Evolutionary conservation across 805 yeast genomes (phyloP).

Genomic region (Candida easanensis): DNA sequence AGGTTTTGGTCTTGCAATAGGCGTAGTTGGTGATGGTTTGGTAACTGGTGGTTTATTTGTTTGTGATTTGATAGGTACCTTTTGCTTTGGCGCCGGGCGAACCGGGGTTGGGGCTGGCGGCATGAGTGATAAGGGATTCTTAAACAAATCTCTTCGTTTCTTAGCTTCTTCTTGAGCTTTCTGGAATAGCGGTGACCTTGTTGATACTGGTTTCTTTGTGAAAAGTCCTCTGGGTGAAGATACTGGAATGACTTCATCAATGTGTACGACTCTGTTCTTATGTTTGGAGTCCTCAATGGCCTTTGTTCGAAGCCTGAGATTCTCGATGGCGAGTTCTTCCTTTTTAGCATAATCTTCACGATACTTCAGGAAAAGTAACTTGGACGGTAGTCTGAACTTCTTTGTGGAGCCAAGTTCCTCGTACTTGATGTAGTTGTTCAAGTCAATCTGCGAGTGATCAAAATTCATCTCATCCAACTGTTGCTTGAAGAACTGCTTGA

Average conservation of each 20-base stretch:
- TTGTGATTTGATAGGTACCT: neutral
- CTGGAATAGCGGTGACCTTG: conserved; percentile 25
- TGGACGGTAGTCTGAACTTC: conserved; percentile 34
- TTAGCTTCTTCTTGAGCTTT: conserved; percentile 24
- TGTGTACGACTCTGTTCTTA: conserved; percentile 27
- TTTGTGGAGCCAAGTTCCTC: conserved; percentile 12
- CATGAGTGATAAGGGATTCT: conserved; percentile 17
- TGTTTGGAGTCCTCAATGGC: conserved; percentile 31
- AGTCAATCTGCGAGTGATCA: conserved; percentile 11
- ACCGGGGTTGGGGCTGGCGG: conserved; percentile 1
- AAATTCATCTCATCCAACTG: conserved; percentile 18
- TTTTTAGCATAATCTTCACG: conserved; percentile 32
- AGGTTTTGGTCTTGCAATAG: conserved; percentile 1
- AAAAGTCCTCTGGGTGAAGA: neutral
- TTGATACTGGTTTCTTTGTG: neutral
- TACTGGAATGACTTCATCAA: conserved; percentile 24
- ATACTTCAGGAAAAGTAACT: conserved; percentile 33
- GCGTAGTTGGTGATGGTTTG: neutral
- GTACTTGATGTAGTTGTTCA: conserved; percentile 19
- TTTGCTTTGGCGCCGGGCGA: too few relatives aligned
- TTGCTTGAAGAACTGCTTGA: conserved; percentile 19
- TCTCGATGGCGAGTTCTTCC: conserved; percentile 34
- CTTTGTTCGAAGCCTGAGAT: conserved; percentile 31
- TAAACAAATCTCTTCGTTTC: conserved; percentile 18
- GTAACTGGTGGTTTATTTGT: neutral